Evolutionary conservation across 768 basidiomycete species (phyloP), one percentile per base, ranked within the genome.

Genomic region (Panellus pusillus): DNA sequence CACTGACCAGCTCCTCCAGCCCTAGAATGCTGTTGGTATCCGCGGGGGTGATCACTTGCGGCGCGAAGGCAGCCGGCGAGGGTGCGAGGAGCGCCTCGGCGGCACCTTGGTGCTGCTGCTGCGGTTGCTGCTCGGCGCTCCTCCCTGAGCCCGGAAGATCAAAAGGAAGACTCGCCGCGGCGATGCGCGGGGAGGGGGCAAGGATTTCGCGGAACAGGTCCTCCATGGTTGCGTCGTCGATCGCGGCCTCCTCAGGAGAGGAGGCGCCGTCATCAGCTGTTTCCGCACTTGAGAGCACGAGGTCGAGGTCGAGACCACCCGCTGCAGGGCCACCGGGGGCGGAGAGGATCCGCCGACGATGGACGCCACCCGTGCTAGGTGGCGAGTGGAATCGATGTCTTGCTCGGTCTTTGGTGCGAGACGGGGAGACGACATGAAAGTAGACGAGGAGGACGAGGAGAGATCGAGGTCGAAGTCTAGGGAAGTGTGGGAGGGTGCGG

Each of bases 321-420:
- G 91, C 91, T 93, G 91, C 91, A 86, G 89, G 91, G 91, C 78
- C 86, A 83, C 78, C 78, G 79, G 73, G 65, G 79, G 66, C 69
- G 72, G 72, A 74, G 72, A 63, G 50, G 47, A 18, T 57, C 56
- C 72, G 67, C 72, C 68, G 39, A 74, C 79, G 77, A 79, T 80
- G 83, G 80, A 85, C 91, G 82, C 91, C 91, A 93, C 87, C 91
- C 91, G 91, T 93, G 91, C 91, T 87, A 89, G 87, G 86, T 93
- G 91, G 91, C 91, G 84, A 93, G 91, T 89, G 85, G 88, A 72
- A 68, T 86, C 78, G 68, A 70, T 68, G 57, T 72, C 69, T 63
- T 44, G 63, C 60, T 61, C 63, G 50, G 52, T 58, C 60, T 60
- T 63, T 54, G 71, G 61, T 41, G 70, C 64, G 31, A 72, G 52